Percentiles rank a stretch among this genome's conserved stretches.
Conservation (phyloP, 1,284 basidiomycete genomes). For the Inonotus hispidus region DNA sequence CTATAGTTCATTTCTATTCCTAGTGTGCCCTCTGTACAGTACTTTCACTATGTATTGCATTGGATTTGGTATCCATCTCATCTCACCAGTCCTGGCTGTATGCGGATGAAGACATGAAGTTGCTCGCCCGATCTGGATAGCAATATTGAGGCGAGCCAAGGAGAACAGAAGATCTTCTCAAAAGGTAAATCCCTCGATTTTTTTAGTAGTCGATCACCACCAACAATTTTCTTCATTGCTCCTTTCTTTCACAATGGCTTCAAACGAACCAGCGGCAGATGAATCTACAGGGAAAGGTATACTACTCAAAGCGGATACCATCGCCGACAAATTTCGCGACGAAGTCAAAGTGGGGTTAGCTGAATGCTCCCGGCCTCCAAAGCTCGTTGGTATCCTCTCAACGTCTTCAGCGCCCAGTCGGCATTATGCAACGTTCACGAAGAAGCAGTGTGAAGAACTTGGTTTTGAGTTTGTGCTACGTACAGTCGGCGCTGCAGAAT, state of each 20-base stretch:
- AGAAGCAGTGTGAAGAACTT: constrained; percentile 84
- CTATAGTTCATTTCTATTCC: neutral
- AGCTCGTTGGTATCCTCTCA: constrained; percentile 89
- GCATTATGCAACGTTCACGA: constrained; percentile 92
- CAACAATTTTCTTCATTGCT: neutral
- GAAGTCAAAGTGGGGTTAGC: constrained; percentile 55
- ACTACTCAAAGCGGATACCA: constrained; percentile 68
- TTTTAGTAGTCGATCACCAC: neutral
- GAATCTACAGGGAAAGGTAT: constrained; percentile 53
- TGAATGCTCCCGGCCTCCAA: constrained; percentile 46
- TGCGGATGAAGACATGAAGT: neutral
- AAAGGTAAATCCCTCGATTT: constrained; percentile 1
- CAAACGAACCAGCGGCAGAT: constrained; percentile 20
- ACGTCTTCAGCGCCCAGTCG: constrained; percentile 84
- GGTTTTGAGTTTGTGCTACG: constrained; percentile 85
- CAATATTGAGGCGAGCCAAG: neutral
- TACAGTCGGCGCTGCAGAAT: constrained; percentile 61
- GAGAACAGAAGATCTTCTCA: neutral
- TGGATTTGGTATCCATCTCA: neutral
- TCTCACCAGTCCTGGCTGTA: too few species aligned
- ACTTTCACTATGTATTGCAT: neutral
- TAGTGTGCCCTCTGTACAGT: neutral
- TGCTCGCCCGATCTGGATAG: neutral
- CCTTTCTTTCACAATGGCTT: neutral
- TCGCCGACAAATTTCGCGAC: constrained; percentile 61